Base-by-base conservation (phyloP, 768 basidiomycete species). In the Russula virescens region DNA sequence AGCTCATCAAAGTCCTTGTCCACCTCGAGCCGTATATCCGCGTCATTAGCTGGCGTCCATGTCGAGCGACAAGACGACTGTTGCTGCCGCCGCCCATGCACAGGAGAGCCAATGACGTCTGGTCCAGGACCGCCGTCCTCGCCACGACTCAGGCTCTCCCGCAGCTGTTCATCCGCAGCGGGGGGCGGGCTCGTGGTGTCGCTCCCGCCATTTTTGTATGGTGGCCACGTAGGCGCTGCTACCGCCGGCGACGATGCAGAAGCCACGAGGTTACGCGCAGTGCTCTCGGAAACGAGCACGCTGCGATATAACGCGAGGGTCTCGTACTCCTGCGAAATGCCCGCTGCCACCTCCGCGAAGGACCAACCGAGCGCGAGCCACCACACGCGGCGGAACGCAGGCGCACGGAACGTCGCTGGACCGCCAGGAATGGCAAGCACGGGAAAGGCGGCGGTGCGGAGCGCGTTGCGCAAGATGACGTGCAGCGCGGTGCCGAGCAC, bases 281-380 rank as follows among this genome's bases (percentile, higher is more conserved):
- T 54, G 65, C 77, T 74, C 49, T 72, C 74, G 21, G 76, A 63
- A 19, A 89, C 82, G 66, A 90, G 81, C 0, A 87, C 85, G 69
- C 87, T 86, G 51, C 80, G 78, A 72, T 92, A 93, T 9, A 88
- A 74, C 14, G 76, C 73, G 46, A 92, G 79, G 31, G 83, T 81
- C 52, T 81, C 81, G 69, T 89, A 93, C 10, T 88, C 88, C 70
- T 91, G 90, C 57, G 76, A 75, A 55, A 91, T 78, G 5, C 83
- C 82, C 1, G 84, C 83, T 23, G 80, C 65, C 5, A 85, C 85
- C 66, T 90, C 91, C 5, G 84, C 86, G 8, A 81, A 73, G 14
- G 88, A 86, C 86, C 86, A 90, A 0, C 88, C 87, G 2, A 92
- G 76, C 2, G 87, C 86, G 42, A 89, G 74, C 85, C 86, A 89